Percentiles rank a stretch among this genome's conserved stretches.
Evolutionary conservation across 2,329 filamentous ascomycete species (phyloP).

Genomic region (Botrytis sinoallii): DNA sequence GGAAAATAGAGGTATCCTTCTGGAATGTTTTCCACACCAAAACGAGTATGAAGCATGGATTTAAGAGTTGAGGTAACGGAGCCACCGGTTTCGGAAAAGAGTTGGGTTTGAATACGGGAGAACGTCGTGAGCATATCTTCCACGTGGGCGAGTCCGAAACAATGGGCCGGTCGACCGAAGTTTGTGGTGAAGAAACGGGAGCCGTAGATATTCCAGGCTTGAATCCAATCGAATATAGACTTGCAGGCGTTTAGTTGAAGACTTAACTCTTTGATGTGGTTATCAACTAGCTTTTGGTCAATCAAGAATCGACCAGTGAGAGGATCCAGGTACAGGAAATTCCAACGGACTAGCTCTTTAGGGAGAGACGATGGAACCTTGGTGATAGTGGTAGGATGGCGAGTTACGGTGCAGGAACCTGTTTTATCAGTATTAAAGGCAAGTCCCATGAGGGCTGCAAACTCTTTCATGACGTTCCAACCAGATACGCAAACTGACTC

Average conservation of each 20-base stretch:
- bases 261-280: conserved; percentile 53
- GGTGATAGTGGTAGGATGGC: conserved; percentile 21
- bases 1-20: conserved; percentile 43
- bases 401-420: conserved; percentile 45
- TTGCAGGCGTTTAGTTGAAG: conserved; percentile 52
- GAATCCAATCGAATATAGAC: conserved; percentile 55
- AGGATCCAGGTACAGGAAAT: conserved; percentile 53
- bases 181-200: conserved; percentile 55
- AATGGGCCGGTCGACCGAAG: conserved; percentile 52
- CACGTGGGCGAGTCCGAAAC: conserved; percentile 52
- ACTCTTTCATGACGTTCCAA: conserved; percentile 56
- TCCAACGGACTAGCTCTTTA: conserved; percentile 53
- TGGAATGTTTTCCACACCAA: conserved; percentile 41
- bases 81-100: conserved; percentile 43
- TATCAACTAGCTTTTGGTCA: conserved; percentile 51
- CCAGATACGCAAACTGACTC: conserved; percentile 50
- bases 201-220: conserved; percentile 58
- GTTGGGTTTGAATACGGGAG: conserved; percentile 47
- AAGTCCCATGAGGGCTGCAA: conserved; percentile 53
- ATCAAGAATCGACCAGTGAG: conserved; percentile 49
- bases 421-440: conserved; percentile 57
- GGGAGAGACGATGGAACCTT: conserved; percentile 42
- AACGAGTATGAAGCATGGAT: conserved; percentile 48
- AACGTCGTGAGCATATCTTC: conserved; percentile 52
- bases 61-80: conserved; percentile 49